Conservation (phyloP, 2,329 filamentous ascomycete species). For the Pezicula rhizophila region DNA sequence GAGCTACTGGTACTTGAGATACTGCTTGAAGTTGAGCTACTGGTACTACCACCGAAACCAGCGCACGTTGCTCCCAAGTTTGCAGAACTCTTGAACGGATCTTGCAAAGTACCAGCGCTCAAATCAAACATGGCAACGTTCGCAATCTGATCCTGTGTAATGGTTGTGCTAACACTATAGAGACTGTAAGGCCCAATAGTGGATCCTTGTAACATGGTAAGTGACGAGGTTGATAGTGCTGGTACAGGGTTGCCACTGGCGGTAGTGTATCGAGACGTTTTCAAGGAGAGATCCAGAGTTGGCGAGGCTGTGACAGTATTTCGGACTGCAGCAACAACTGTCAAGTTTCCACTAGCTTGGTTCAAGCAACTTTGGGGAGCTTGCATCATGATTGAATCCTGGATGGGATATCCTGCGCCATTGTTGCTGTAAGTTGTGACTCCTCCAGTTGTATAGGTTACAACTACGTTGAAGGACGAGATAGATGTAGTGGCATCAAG, state of each 20-base stretch:
- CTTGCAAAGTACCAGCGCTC: slow-evolving; percentile 26
- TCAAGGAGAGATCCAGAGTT: slow-evolving; percentile 14
- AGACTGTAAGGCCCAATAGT: slow-evolving; percentile 19
- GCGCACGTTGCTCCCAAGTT: slow-evolving; percentile 39
- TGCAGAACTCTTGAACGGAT: slow-evolving; percentile 43
- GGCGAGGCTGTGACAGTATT: slow-evolving; percentile 10
- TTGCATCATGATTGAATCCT: slow-evolving; percentile 50
- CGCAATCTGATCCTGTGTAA: slow-evolving; percentile 7
- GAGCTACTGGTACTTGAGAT: not conserved
- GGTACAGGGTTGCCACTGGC: slow-evolving; percentile 14
- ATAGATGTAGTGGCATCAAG: slow-evolving; percentile 55
- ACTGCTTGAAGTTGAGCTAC: slow-evolving; percentile 2
- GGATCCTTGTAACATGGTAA: slow-evolving; percentile 16
- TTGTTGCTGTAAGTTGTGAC: slow-evolving; percentile 49
- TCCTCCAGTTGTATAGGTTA: slow-evolving; percentile 42
- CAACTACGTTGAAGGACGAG: slow-evolving; percentile 50
- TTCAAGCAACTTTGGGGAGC: slow-evolving; percentile 49
- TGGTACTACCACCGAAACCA: slow-evolving; percentile 25
- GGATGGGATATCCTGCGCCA: slow-evolving; percentile 46
- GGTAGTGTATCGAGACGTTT: slow-evolving; percentile 11
- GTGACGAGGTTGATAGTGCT: slow-evolving; percentile 8
- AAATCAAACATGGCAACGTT: slow-evolving; percentile 20
- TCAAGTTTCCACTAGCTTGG: slow-evolving; percentile 15
- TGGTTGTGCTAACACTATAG: slow-evolving; percentile 17
- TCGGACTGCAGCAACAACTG: slow-evolving; percentile 21